Percentiles rank a stretch among this genome's conserved stretches.
Evolutionary conservation across 306 rosid genomes (phyloP).

Genomic region (Senna siamea): DNA sequence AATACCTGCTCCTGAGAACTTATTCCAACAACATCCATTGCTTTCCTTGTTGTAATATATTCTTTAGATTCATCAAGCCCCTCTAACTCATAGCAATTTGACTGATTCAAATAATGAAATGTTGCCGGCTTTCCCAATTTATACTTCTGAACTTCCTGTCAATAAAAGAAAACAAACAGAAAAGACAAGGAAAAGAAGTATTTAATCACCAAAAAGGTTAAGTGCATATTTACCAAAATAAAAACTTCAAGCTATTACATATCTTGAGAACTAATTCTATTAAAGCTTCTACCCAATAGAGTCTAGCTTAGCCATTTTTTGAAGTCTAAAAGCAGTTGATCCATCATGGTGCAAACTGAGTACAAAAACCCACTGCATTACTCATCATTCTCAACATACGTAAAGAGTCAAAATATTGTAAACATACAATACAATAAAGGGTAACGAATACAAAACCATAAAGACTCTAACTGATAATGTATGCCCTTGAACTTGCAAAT

Average conservation of each 20-base stretch:
- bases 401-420: background rate
- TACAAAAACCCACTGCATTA: constrained; percentile 4
- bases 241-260: background rate
- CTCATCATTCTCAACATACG: constrained; percentile 14
- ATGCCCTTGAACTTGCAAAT: too few species aligned
- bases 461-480: too few species aligned
- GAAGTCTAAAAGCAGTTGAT: background rate
- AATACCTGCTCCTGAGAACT: constrained; percentile 89
- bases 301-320: background rate
- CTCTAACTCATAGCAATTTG: constrained; percentile 85
- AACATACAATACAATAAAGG: background rate
- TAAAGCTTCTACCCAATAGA: background rate
- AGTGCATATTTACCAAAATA: background rate
- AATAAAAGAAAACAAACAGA: constrained; percentile 22
- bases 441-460: constrained; percentile 5
- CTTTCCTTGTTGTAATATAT: constrained; percentile 78
- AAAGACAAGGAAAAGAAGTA: constrained; percentile 32
- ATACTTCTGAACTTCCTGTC: constrained; percentile 76
- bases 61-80: constrained; percentile 86
- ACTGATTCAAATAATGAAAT: constrained; percentile 92
- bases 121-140: constrained; percentile 85
- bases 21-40: constrained; percentile 98
- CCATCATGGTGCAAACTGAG: background rate
- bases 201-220: too few species aligned
- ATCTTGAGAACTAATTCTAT: background rate